Conservation (phyloP, 441 rosid species). For the Croton setiger region DNA sequence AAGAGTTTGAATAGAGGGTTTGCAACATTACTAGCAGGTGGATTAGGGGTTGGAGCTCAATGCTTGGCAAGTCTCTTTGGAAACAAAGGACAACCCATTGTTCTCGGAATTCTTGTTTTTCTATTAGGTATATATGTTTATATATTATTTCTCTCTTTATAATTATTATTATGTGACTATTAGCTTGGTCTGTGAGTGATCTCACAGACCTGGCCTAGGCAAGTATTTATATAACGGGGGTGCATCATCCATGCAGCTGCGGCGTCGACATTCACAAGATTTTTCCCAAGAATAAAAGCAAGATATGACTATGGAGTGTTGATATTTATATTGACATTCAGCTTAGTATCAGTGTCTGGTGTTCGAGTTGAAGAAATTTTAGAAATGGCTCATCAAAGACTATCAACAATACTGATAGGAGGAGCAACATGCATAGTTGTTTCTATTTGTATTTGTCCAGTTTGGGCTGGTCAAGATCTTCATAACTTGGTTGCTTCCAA, state of each 20-base stretch:
- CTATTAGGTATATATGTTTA: constrained; percentile 41
- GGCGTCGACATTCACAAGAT: constrained; percentile 67
- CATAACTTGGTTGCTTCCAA: constrained; percentile 51
- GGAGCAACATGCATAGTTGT: constrained; percentile 61
- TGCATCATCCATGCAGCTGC: constrained; percentile 35
- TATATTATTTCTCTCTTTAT: too few species aligned
- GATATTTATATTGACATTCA: constrained; percentile 77
- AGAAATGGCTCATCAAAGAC: constrained; percentile 49
- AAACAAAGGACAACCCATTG: constrained; percentile 60
- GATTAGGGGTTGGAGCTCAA: constrained; percentile 70
- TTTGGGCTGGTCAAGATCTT: constrained; percentile 95
- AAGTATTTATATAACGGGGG: too few species aligned
- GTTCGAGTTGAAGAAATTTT: constrained; percentile 53
- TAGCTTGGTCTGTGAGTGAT: too few species aligned
- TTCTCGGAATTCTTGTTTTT: constrained; percentile 73
- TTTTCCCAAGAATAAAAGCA: constrained; percentile 66
- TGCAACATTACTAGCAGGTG: constrained; percentile 74
- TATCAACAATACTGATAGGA: constrained; percentile 68
- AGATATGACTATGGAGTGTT: constrained; percentile 82
- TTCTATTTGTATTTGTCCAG: constrained; percentile 62
- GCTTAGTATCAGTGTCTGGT: constrained; percentile 74
- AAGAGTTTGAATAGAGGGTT: constrained; percentile 70
- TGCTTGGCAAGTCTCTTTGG: constrained; percentile 62
- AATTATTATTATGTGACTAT: too few species aligned
- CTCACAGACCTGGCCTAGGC: too few species aligned